Percentiles rank a stretch among this genome's conserved stretches.
These are phyloP conservation scores for Cardiospermum halicacabum DNA, from an alignment of 345 rosid genomes.

Conservation along the genomic window DNA sequence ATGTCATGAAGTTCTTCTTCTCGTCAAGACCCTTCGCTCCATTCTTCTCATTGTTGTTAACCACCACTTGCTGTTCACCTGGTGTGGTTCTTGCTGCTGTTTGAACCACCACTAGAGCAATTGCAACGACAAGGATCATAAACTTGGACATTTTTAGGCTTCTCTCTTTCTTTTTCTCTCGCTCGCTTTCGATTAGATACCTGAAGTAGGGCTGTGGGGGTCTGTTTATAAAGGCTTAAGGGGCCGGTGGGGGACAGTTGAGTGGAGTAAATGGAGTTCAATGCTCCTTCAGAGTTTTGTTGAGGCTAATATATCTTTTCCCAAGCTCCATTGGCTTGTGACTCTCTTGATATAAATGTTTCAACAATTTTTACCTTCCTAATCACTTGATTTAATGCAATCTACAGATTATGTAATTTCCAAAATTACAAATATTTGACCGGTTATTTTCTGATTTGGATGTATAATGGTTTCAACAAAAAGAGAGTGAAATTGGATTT, in stretches of 20 bases:
- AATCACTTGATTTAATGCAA: too few relatives aligned
- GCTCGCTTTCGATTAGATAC: background rate
- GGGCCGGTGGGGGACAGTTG: constrained; percentile 25
- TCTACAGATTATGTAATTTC: too few relatives aligned
- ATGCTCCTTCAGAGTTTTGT: background rate
- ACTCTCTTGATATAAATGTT: too few relatives aligned
- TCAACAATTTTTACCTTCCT: too few relatives aligned
- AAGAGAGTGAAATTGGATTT: too few relatives aligned
- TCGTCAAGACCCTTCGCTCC: constrained; percentile 40
- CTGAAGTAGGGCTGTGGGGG: background rate
- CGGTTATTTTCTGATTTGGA: too few relatives aligned
- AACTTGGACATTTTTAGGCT: constrained; percentile 45
- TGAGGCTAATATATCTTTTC: background rate
- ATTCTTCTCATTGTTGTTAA: constrained; percentile 29
- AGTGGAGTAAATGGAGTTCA: constrained; percentile 20
- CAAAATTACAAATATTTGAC: too few relatives aligned
- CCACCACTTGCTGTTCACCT: constrained; percentile 15
- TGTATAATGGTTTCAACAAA: too few relatives aligned
- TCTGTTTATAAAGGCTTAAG: constrained; percentile 23
- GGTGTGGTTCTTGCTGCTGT: constrained; percentile 42
- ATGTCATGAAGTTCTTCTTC: constrained; percentile 61
- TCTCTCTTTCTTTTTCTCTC: constrained; percentile 6
- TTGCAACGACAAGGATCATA: constrained; percentile 22
- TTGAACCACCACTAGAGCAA: constrained; percentile 31
- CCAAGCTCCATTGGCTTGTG: too few relatives aligned